Base-by-base conservation (phyloP, 805 yeast species). In the Starmera dryadoides region DNA sequence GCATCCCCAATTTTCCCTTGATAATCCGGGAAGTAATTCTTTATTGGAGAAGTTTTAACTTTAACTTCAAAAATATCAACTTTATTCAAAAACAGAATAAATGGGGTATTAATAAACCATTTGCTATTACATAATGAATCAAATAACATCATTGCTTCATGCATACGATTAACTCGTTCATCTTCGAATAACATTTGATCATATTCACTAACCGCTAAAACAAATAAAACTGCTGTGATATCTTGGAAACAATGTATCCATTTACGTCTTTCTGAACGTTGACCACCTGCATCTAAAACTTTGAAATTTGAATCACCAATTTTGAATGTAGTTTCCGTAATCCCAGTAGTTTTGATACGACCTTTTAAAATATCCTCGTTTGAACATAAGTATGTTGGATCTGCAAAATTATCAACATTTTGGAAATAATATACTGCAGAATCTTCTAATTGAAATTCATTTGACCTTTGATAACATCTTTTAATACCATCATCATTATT, bases 231-330 rank as follows among this genome's bases (percentile, higher is more conserved):
- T 4, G 94, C 85, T 1, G 95, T 83, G 36, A 91, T 85, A 45
- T 84, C 86, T 53, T 89, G 93, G 61, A 89, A 89, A 55, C 95
- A 86, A 55, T 88, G 96, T 45, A 89, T 85, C 97, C 97, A 89
- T 58, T 89, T 89, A 50, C 82, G 78, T 44, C 97, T 71, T 58
- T 89, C 97, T 17, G 86, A 77, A 44, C 96, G 66, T 63, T 89
- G 97, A 2, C 98, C 98, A 38, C 98, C 98, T 4, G 96, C 98
- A 68, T 93, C 98, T 33, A 88, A 64, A 32, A 93, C 86, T 52
- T 78, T 79, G 57, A 89, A 81, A 46, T 70, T 75, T 35, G 78
- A 72, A 3, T 77, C 70, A 9, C 78, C 76, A 44, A 91, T 77
- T 40, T 70, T 69, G 63, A 93, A 89, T 39, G 70, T 74, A 6